Base-by-base conservation (phyloP, 768 basidiomycete genomes). In the Trichaptum fuscoviolaceum region DNA sequence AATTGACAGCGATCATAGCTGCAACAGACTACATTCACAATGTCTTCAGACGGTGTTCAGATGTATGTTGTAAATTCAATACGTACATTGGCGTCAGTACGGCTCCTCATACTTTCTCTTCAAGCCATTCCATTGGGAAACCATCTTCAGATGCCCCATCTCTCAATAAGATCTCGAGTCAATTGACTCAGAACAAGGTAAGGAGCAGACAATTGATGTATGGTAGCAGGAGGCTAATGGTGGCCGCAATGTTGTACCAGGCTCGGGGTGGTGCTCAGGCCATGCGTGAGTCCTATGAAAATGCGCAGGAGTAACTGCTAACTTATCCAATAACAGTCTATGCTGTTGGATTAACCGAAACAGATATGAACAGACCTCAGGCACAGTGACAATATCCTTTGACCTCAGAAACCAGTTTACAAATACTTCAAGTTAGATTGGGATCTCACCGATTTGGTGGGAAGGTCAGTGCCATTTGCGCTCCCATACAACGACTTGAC, bases 381-480 rank as follows among this genome's bases (percentile, higher is more conserved):
- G 91, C 90, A 73, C 63, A 70, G 12, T 52, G 20, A 6, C 15
- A 52, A 52, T 20, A 52, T 52, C 15, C 15, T 20, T 52, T 15
- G 42, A 20, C 20, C 15, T 2, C 3, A 52, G 20, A 20, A 6
- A 52, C 42, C 12, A 20, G 5, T 20, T 52, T 20, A 6, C 42
- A 52, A 30, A 70, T 17, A 66, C 36, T 59, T 30, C 59, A 62
- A 25, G 69, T 24, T 73, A 93, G 90, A 89, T 95, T 72, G 93
- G 93, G 60, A 93, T 95, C 72, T 91, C 91, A 34, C 88, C 91
- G 2, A 83, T 94, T 64, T 95, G 93, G 93, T 95, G 92, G 92
- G 93, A 95, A 83, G 92, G 92, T 89, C 57, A n/a, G 75, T 73
- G 69, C 67, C 69, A 64, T 10, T 10, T 62, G 59, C 12, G 65